phyloP scores from a whole-genome alignment of 495 filamentous ascomycete genomes.

The Trichoderma gamsii region DNA sequence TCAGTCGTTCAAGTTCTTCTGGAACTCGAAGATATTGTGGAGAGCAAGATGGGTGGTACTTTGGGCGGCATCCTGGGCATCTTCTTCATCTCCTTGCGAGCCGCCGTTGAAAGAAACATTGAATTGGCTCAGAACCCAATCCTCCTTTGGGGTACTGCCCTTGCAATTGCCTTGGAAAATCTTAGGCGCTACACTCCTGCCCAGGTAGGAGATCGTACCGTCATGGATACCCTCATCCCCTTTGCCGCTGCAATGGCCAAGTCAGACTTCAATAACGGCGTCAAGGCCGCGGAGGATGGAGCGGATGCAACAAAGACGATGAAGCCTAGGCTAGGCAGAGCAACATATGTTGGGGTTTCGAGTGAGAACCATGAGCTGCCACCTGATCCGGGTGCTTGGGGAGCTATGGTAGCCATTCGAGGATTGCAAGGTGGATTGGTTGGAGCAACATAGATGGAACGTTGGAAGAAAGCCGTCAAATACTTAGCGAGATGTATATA shows the following conservation, averaged over 20 bases:
- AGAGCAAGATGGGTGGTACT: constrained; percentile 55
- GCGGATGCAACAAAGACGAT: constrained; percentile 49
- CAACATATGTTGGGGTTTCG: constrained; percentile 49
- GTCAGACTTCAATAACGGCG: constrained; percentile 41
- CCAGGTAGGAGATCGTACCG: constrained; percentile 45
- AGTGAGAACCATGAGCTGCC: constrained; percentile 40
- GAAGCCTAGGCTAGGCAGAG: constrained; percentile 51
- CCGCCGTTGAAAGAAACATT: constrained; percentile 38
- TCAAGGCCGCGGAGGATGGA: constrained; percentile 47
- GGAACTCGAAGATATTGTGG: constrained; percentile 50
- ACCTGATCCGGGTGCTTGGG: constrained; percentile 58
- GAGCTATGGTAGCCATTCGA: constrained; percentile 51
- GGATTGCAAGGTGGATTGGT: constrained; percentile 32
- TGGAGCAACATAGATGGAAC: not conserved
- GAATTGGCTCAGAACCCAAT: constrained; percentile 25
- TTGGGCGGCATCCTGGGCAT: constrained; percentile 56
- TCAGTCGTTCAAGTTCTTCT: constrained; percentile 47
- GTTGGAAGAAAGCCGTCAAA: not conserved
- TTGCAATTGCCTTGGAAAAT: constrained; percentile 36
- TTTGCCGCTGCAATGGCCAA: constrained; percentile 46
- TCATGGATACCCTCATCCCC: constrained; percentile 55
- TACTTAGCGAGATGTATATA: not conserved
- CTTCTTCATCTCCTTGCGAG: constrained; percentile 51
- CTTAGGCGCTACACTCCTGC: constrained; percentile 44
- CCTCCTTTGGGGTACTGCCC: constrained; percentile 34